Evolutionary conservation across 768 basidiomycete genomes (phyloP).

Genomic region (Boletus sp.): DNA sequence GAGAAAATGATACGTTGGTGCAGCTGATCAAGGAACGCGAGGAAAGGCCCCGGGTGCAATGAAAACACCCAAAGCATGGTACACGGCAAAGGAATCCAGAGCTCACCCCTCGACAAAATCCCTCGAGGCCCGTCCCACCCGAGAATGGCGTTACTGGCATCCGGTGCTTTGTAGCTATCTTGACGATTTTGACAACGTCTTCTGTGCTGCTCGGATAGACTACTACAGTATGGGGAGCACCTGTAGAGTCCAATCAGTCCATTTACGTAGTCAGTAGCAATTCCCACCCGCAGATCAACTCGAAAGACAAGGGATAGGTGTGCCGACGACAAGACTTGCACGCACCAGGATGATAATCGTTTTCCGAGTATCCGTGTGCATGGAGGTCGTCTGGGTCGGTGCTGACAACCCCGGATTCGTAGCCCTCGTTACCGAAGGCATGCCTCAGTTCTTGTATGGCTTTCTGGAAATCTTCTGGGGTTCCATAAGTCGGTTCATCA

Average conservation of each 20-base stretch:
- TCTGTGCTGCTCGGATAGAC: constrained; percentile 70
- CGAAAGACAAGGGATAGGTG: background rate
- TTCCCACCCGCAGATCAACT: background rate
- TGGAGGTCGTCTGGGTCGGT: constrained; percentile 52
- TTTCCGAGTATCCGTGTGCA: constrained; percentile 54
- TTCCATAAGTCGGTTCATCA: constrained; percentile 43
- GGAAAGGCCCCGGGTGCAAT: background rate
- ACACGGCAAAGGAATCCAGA: background rate
- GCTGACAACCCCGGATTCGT: constrained; percentile 34
- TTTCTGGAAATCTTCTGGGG: constrained; percentile 48
- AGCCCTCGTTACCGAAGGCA: constrained; percentile 28
- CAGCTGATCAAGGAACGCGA: background rate
- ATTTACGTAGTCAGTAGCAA: background rate
- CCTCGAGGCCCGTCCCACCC: constrained; percentile 82
- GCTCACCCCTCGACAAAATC: constrained; percentile 65
- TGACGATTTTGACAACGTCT: constrained; percentile 79
- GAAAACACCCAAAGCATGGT: background rate
- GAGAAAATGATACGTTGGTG: background rate
- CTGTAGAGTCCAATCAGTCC: constrained; percentile 23
- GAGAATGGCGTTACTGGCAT: constrained; percentile 80
- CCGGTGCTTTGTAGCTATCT: constrained; percentile 67
- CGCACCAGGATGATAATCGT: constrained; percentile 51
- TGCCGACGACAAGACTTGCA: background rate
- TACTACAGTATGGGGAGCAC: constrained; percentile 52
- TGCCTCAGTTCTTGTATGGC: constrained; percentile 51